Conservation (phyloP, 2,329 filamentous ascomycete species). For the Fulvia fulva region DNA sequence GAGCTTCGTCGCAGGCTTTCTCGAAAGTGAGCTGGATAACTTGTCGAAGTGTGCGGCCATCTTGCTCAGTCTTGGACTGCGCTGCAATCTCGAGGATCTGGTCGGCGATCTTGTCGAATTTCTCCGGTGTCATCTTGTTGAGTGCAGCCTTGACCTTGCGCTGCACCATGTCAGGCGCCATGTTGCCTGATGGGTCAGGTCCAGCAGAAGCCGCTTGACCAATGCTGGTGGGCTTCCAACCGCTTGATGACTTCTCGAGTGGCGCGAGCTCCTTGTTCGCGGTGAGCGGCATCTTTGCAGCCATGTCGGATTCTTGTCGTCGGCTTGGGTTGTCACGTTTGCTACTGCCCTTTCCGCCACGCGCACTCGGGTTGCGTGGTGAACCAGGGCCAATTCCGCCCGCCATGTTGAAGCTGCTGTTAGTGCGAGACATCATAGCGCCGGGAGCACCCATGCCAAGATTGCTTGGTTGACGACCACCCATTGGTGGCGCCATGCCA, state of each 20-base stretch:
- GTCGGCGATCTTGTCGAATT: conserved; percentile 91
- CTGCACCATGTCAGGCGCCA: conserved; percentile 91
- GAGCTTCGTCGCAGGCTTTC: conserved; percentile 96
- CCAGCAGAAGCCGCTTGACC: conserved; percentile 41
- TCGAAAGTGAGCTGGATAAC: conserved; percentile 99
- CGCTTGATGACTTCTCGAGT: conserved; percentile 65
- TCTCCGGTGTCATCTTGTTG: conserved; percentile 99
- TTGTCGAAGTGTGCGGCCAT: conserved; percentile 90
- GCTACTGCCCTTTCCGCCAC: conserved; percentile 61
- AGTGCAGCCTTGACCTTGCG: conserved; percentile 97
- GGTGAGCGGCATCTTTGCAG: conserved; percentile 89
- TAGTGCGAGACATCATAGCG: conserved; percentile 58
- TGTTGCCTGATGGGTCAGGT: conserved; percentile 52
- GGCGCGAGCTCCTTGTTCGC: conserved; percentile 76
- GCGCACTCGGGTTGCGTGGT: conserved; percentile 50
- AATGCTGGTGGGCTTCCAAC: conserved; percentile 85
- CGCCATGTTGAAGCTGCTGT: conserved; percentile 57
- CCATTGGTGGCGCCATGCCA: conserved; percentile 41
- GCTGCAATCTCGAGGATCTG: conserved; percentile 89
- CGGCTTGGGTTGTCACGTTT: conserved; percentile 52
- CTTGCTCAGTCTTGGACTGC: conserved; percentile 91
- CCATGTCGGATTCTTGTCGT: conserved; percentile 62
- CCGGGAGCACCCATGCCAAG: conserved; percentile 43
- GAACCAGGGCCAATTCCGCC: conserved; percentile 62
- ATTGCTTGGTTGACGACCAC: conserved; percentile 52